Conservation (phyloP, 73 alveolate genomes). For the Paramecium biaurelia region DNA sequence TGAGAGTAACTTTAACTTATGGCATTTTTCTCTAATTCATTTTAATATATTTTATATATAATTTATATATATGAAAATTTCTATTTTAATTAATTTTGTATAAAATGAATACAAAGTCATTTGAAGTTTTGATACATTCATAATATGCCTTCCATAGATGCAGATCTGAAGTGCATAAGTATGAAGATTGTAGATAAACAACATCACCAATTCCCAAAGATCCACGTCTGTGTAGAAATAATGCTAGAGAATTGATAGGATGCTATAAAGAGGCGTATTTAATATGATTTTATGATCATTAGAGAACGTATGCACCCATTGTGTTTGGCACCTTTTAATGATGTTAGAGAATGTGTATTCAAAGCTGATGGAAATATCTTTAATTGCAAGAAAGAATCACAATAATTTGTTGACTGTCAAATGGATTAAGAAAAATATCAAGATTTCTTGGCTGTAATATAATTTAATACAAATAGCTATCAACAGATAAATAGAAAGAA, state of each 20-base stretch:
- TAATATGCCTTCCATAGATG: conserved; percentile 65
- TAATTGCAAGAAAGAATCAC: conserved; percentile 38
- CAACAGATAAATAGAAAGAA: conserved; percentile 52
- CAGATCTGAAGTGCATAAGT: conserved; percentile 51
- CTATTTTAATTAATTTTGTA: neutral
- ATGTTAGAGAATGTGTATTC: conserved; percentile 64
- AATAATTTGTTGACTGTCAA: conserved; percentile 28
- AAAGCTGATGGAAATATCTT: conserved; percentile 65
- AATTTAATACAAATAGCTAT: conserved; percentile 16
- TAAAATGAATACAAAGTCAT: conserved; percentile 45
- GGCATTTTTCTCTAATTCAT: neutral
- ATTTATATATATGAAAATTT: neutral
- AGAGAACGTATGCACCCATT: conserved; percentile 64
- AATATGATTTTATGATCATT: neutral
- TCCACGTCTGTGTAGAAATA: conserved; percentile 45
- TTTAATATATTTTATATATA: neutral
- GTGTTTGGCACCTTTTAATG: conserved; percentile 62
- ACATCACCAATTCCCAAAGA: conserved; percentile 54
- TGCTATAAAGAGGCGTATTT: conserved; percentile 66
- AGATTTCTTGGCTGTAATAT: conserved; percentile 42
- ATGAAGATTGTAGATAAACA: conserved; percentile 65
- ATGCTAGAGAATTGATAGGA: conserved; percentile 52
- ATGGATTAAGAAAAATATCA: conserved; percentile 39
- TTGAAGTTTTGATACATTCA: conserved; percentile 62
- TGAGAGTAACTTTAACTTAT: neutral